These are phyloP conservation scores for Nakazawaea wickerhamii DNA, from an alignment of 805 yeast species.

Conservation along the genomic window DNA sequence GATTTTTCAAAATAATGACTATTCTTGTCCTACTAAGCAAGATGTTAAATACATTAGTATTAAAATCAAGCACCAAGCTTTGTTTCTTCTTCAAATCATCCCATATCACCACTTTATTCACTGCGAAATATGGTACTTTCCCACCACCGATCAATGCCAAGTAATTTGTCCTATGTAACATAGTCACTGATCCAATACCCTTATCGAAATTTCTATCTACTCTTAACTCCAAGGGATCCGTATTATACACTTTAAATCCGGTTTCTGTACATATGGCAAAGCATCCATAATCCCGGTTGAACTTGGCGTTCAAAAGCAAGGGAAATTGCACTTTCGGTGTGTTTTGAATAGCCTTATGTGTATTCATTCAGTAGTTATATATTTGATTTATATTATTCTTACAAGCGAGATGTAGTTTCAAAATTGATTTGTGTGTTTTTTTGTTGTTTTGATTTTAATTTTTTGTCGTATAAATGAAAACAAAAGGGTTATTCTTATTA, in stretches of 20 bases:
- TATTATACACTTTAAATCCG: constrained; percentile 81
- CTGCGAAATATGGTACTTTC: constrained; percentile 66
- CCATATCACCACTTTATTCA: constrained; percentile 82
- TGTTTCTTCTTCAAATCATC: constrained; percentile 80
- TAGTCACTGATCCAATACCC: constrained; percentile 72
- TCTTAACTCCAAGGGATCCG: constrained; percentile 79
- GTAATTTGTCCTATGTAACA: constrained; percentile 90
- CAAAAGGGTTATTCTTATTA: too few relatives aligned
- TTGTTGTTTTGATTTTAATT: not conserved
- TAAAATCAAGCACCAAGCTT: constrained; percentile 69
- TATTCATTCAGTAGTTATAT: constrained; percentile 22
- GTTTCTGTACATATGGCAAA: constrained; percentile 76
- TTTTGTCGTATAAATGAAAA: too few relatives aligned
- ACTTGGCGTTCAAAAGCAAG: constrained; percentile 51
- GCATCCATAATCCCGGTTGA: constrained; percentile 89
- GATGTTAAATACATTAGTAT: constrained; percentile 69
- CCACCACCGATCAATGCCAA: constrained; percentile 92
- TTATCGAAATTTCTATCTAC: constrained; percentile 50
- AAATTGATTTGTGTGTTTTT: not conserved
- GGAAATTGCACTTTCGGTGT: constrained; percentile 21
- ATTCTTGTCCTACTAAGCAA: constrained; percentile 71
- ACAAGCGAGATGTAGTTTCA: not conserved
- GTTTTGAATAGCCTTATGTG: constrained; percentile 25
- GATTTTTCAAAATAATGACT: constrained; percentile 62
- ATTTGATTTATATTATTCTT: too few relatives aligned